Evolutionary conservation across 768 basidiomycete species (phyloP), one percentile per base, ranked within the genome.

Genomic region (Serpula lacrymans): DNA sequence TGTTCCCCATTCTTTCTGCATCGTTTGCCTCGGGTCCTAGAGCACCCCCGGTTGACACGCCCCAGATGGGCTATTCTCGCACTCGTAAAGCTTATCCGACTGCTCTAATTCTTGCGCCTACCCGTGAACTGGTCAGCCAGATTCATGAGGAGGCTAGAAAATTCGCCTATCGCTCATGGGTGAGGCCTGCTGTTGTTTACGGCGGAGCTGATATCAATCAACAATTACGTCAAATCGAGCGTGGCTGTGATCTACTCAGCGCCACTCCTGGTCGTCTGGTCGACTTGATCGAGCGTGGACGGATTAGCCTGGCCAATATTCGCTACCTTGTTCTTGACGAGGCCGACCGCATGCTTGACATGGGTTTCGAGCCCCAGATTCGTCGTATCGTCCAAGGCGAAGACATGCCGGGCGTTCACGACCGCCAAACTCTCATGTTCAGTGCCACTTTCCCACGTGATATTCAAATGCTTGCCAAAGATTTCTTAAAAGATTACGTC

Each of bases 311-410:
- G 47, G 81, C 90, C 51, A 97, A 97, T 68, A 84, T 99, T 71
- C 86, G 90, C 55, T 98, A 96, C 66, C 85, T 99, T 43, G 96
- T 99, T 20, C 84, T 99, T 40, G 96, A 99, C 56, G 96, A 99
- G 71, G 96, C 96, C 46, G 96, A 99, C 74, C 88, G 96, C 57
- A 99, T 99, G 96, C 79, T 99, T 58, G 96, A 99, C 73, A 99
- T 99, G 96, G 96, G 96, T 84, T 99, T 99, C 75, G 96, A 99
- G 67, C 96, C 96, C 41, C 96, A 98, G 69, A 99, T 99, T 58
- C 80, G 96, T 49, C 80, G 92, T 23, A 99, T 99, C 59, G 96
- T 99, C 14, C 90, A 99, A 65, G 88, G 89, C 52, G 92, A 93
- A 57, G 96, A 99, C 62, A 99, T 99, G 96, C 92, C 96, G n/a